Evolutionary conservation across 768 basidiomycete genomes (phyloP).

Genomic region (Russula sp.): DNA sequence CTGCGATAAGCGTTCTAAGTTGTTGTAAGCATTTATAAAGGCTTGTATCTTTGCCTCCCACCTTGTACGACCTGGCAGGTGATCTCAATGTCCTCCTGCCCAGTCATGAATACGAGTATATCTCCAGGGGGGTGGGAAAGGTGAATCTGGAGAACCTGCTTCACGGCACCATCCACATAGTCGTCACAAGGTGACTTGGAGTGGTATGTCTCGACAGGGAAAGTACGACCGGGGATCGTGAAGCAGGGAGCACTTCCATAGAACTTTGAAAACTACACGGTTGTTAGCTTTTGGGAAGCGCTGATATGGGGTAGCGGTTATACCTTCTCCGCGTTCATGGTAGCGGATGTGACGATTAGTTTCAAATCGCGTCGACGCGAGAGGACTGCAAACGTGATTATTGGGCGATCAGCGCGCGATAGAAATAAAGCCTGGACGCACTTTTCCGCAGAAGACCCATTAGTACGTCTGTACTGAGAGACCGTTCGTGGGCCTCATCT

Average conservation of each 20-base stretch:
- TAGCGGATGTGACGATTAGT: slow-evolving; percentile 96
- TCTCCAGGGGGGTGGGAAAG: slow-evolving; percentile 89
- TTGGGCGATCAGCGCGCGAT: not conserved
- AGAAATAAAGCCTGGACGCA: slow-evolving; percentile 35
- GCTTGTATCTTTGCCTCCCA: slow-evolving; percentile 31
- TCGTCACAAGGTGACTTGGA: slow-evolving; percentile 98
- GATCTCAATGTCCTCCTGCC: slow-evolving; percentile 97
- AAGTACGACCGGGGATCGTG: slow-evolving; percentile 92
- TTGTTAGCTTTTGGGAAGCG: not conserved
- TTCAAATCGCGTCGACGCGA: slow-evolving; percentile 90
- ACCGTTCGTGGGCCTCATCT: slow-evolving; percentile 99
- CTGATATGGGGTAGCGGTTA: slow-evolving; percentile 1
- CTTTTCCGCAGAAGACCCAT: slow-evolving; percentile 96
- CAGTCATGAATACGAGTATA: slow-evolving; percentile 98
- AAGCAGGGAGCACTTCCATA: slow-evolving; percentile 94
- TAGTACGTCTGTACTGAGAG: slow-evolving; percentile 93
- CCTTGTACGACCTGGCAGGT: slow-evolving; percentile 93
- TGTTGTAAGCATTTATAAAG: slow-evolving; percentile 3
- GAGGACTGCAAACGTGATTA: slow-evolving; percentile 41
- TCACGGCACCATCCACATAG: slow-evolving; percentile 96
- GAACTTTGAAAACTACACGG: slow-evolving; percentile 83
- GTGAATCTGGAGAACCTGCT: slow-evolving; percentile 96
- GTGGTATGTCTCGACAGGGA: slow-evolving; percentile 96
- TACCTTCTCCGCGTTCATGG: slow-evolving; percentile 99
- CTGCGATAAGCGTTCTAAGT: slow-evolving; percentile 82